Conservation (phyloP, 2,329 filamentous ascomycete species). For the Fusarium siculi region DNA sequence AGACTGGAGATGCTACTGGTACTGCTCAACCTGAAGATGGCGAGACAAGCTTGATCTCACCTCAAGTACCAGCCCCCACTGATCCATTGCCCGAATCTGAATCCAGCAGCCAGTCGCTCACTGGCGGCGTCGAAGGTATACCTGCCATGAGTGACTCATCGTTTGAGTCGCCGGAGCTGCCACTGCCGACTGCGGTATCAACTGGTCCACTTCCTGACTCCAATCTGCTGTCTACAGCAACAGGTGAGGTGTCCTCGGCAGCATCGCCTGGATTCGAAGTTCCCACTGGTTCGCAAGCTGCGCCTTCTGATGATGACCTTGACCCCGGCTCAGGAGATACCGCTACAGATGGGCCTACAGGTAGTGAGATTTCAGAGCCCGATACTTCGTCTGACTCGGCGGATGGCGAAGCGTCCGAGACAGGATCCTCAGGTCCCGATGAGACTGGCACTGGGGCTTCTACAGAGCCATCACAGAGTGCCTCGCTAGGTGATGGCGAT, state of each 20-base stretch:
- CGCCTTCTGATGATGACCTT: background rate
- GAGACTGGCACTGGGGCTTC: background rate
- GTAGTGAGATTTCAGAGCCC: accelerated
- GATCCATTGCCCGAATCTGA: background rate
- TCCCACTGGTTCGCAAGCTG: background rate
- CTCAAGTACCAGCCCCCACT: background rate
- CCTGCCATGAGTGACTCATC: background rate
- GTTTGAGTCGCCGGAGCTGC: background rate
- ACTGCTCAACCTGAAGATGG: background rate
- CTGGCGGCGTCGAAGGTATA: background rate
- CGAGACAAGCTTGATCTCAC: background rate
- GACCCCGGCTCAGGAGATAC: background rate
- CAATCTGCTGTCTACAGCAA: background rate
- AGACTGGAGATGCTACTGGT: background rate
- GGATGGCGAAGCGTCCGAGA: background rate
- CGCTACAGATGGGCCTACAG: accelerated
- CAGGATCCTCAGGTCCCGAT: accelerated
- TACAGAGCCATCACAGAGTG: background rate
- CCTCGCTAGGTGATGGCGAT: background rate
- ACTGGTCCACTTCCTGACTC: background rate
- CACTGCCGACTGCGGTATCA: background rate
- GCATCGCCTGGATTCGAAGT: background rate
- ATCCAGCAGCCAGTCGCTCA: background rate
- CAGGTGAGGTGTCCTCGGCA: accelerated
- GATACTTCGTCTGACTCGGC: background rate